Conservation (phyloP, 1,284 basidiomycete species). For the Sutorius eximius region DNA sequence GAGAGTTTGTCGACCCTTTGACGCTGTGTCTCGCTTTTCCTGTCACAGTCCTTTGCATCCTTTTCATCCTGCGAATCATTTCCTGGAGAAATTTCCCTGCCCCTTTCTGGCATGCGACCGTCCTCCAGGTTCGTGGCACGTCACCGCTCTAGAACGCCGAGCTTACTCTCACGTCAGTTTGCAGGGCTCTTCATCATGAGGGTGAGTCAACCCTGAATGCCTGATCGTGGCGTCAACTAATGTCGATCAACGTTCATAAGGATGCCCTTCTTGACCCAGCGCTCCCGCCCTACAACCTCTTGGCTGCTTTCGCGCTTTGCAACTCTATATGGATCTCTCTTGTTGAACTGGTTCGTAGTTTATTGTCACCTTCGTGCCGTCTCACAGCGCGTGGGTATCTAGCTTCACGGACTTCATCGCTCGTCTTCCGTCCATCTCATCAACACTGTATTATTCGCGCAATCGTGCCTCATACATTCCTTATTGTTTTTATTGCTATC, state of each 20-base stretch:
- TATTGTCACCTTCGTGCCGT: neutral
- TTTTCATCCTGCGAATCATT: conserved; percentile 15
- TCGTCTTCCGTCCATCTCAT: conserved; percentile 19
- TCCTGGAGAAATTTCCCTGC: conserved; percentile 14
- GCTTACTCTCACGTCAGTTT: conserved; percentile 19
- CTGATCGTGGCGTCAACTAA: neutral
- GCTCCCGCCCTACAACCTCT: conserved; percentile 5
- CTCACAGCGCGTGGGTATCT: conserved; percentile 1
- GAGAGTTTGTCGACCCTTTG: conserved; percentile 14
- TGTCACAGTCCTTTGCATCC: conserved; percentile 12
- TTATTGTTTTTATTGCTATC: conserved; percentile 11
- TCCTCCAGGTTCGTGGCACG: conserved; percentile 25
- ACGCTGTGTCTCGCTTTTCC: conserved; percentile 19
- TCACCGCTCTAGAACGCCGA: neutral
- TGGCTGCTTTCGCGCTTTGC: conserved; percentile 20
- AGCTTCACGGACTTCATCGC: conserved; percentile 23
- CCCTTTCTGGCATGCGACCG: conserved; percentile 23
- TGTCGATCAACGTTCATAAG: conserved; percentile 5
- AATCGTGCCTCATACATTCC: conserved; percentile 18
- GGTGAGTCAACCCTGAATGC: conserved; percentile 10
- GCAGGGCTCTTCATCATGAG: conserved; percentile 23
- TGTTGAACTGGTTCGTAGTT: conserved; percentile 26
- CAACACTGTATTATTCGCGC: conserved; percentile 24
- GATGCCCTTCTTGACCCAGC: conserved; percentile 12
- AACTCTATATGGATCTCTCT: conserved; percentile 20